Evolutionary conservation across 192 early-diverging fungal species (phyloP).

Genomic region (Spizellomyces sp.): DNA sequence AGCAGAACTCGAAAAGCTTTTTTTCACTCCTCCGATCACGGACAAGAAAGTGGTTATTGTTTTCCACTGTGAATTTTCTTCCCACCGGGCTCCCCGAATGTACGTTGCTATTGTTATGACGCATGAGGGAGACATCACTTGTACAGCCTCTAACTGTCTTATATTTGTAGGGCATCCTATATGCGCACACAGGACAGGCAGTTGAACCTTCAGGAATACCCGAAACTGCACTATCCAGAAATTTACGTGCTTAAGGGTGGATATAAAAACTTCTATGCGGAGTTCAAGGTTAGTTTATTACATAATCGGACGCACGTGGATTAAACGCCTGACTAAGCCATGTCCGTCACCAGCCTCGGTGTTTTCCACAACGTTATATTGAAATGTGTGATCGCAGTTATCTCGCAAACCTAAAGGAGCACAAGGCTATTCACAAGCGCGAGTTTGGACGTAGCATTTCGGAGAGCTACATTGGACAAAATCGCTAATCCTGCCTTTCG

Average conservation of each 20-base stretch:
- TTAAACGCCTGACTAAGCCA: not conserved
- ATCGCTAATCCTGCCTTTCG: not conserved
- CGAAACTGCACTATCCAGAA: slow-evolving; percentile 79
- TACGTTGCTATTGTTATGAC: slow-evolving; percentile 31
- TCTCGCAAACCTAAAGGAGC: slow-evolving; percentile 44
- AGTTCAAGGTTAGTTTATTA: slow-evolving; percentile 43
- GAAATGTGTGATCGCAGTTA: slow-evolving; percentile 75
- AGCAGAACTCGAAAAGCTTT: slow-evolving; percentile 59
- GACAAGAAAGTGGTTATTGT: slow-evolving; percentile 62
- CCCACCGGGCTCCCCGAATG: slow-evolving; percentile 81
- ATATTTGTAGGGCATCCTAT: slow-evolving; percentile 58
- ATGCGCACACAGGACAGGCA: slow-evolving; percentile 76
- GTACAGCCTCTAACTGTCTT: not conserved
- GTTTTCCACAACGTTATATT: slow-evolving; percentile 75
- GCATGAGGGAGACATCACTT: not conserved
- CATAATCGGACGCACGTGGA: no score
- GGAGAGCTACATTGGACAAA: slow-evolving; percentile 2
- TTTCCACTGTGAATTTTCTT: slow-evolving; percentile 88
- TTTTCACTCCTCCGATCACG: slow-evolving; percentile 50
- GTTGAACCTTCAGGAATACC: slow-evolving; percentile 71
- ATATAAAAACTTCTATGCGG: slow-evolving; percentile 72
- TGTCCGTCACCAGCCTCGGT: slow-evolving; percentile 39
- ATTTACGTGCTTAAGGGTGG: slow-evolving; percentile 86
- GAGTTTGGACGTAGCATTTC: slow-evolving; percentile 44
- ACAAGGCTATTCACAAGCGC: slow-evolving; percentile 23